phyloP scores from a whole-genome alignment of 768 basidiomycete species.

The Lactifluus pinguis region DNA sequence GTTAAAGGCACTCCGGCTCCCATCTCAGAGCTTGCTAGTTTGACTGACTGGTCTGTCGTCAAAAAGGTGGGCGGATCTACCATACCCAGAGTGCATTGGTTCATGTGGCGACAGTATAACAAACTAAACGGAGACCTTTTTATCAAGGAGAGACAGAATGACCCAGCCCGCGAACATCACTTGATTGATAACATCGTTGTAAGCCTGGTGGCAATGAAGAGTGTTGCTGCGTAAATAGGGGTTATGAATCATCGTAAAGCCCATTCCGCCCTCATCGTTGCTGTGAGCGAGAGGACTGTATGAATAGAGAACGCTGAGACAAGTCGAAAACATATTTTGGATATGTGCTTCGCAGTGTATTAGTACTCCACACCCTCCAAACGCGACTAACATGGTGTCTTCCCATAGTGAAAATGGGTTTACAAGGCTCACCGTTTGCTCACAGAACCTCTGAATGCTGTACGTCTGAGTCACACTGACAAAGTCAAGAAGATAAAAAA shows the following conservation, averaged over 20 bases:
- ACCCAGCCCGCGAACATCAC: constrained; percentile 29
- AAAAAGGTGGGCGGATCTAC: constrained; percentile 49
- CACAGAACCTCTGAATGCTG: not conserved
- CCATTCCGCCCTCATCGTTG: not conserved
- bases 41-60: constrained; percentile 66
- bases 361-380: not conserved
- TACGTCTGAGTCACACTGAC: not conserved
- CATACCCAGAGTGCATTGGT: constrained; percentile 25
- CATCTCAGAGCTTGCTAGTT: constrained; percentile 33
- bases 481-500: not conserved
- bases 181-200: constrained; percentile 58
- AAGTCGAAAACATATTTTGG: too few relatives aligned
- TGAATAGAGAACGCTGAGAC: too few relatives aligned
- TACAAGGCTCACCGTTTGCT: not conserved
- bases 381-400: not conserved
- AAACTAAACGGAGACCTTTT: constrained; percentile 53
- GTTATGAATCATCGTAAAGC: not conserved
- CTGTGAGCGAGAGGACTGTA: not conserved
- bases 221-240: constrained; percentile 33
- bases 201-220: constrained; percentile 79
- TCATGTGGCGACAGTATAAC: constrained; percentile 48
- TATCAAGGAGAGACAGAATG: constrained; percentile 28
- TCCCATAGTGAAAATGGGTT: not conserved
- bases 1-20: constrained; percentile 50
- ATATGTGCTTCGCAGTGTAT: too few relatives aligned